phyloP scores from a whole-genome alignment of 495 filamentous ascomycete genomes.

The Talaromyces wortmannii region DNA sequence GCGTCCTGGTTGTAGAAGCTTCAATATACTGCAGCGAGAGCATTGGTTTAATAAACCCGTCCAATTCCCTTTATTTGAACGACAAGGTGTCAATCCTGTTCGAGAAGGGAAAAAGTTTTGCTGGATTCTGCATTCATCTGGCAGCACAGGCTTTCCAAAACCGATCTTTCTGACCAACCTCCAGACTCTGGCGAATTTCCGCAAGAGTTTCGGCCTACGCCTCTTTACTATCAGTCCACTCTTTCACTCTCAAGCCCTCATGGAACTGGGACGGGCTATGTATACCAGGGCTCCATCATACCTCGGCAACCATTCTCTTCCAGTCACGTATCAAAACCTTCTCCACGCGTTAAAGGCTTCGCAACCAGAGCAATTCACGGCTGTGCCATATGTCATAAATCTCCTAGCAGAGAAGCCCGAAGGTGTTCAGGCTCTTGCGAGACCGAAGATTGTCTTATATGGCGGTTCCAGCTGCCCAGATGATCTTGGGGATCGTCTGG shows the following conservation, averaged over 20 bases:
- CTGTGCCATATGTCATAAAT: slow-evolving; percentile 52
- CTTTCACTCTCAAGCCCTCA: slow-evolving; percentile 46
- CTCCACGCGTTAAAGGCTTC: slow-evolving; percentile 38
- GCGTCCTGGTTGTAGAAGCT: slow-evolving; percentile 17
- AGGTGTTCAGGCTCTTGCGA: slow-evolving; percentile 37
- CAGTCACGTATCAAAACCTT: slow-evolving; percentile 44
- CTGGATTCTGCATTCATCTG: slow-evolving; percentile 51
- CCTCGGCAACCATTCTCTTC: slow-evolving; percentile 45
- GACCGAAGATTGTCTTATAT: slow-evolving; percentile 40
- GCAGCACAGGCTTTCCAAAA: slow-evolving; percentile 53
- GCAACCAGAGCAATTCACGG: slow-evolving; percentile 42
- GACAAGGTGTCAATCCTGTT: background rate
- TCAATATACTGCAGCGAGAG: slow-evolving; percentile 3
- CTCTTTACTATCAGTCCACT: slow-evolving; percentile 50
- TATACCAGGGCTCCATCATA: slow-evolving; percentile 41
- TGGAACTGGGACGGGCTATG: slow-evolving; percentile 42
- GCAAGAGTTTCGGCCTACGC: slow-evolving; percentile 26
- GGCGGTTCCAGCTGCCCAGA: slow-evolving; percentile 50
- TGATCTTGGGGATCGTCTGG: slow-evolving; percentile 47
- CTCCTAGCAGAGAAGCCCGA: slow-evolving; percentile 39
- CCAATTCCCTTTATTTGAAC: slow-evolving; percentile 5
- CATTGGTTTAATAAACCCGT: slow-evolving; percentile 17
- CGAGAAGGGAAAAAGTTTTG: slow-evolving; percentile 22
- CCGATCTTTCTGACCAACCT: slow-evolving; percentile 35
- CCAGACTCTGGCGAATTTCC: slow-evolving; percentile 30